phyloP scores from a whole-genome alignment of 1,284 basidiomycete species.

The Irpex sp. region DNA sequence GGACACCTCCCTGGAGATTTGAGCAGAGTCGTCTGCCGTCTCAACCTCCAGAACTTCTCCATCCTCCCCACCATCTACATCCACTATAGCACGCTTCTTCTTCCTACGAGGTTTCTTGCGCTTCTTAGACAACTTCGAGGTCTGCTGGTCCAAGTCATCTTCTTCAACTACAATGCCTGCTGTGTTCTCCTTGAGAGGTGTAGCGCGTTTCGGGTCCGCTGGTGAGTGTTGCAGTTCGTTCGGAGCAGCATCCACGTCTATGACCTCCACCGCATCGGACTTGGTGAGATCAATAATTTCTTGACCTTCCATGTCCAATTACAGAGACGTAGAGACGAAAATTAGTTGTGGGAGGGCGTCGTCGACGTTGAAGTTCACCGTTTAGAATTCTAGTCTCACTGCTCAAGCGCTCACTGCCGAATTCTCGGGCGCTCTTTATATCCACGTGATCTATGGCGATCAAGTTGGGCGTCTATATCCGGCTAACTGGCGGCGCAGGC shows the following conservation, averaged over 20 bases:
- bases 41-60: constrained; percentile 12
- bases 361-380: background rate
- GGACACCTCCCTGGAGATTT: constrained; percentile 3
- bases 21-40: background rate
- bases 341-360: background rate
- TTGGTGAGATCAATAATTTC: constrained; percentile 34
- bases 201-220: background rate
- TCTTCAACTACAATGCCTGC: constrained; percentile 5
- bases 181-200: constrained; percentile 15
- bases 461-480: background rate
- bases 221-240: background rate
- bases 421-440: background rate
- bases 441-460: background rate
- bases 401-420: background rate
- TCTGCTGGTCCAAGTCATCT: background rate
- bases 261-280: constrained; percentile 17
- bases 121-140: constrained; percentile 2
- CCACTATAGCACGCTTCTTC: background rate
- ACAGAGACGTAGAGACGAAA: background rate
- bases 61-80: constrained; percentile 2
- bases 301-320: background rate
- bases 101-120: constrained; percentile 12
- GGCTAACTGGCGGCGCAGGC: background rate
- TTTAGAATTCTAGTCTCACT: background rate
- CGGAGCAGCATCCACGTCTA: constrained; percentile 20